Percentiles rank a stretch among this genome's conserved stretches.
These are phyloP conservation scores for Xanthoparmelia taractica DNA, from an alignment of 495 filamentous ascomycete genomes.

Conservation along the genomic window DNA sequence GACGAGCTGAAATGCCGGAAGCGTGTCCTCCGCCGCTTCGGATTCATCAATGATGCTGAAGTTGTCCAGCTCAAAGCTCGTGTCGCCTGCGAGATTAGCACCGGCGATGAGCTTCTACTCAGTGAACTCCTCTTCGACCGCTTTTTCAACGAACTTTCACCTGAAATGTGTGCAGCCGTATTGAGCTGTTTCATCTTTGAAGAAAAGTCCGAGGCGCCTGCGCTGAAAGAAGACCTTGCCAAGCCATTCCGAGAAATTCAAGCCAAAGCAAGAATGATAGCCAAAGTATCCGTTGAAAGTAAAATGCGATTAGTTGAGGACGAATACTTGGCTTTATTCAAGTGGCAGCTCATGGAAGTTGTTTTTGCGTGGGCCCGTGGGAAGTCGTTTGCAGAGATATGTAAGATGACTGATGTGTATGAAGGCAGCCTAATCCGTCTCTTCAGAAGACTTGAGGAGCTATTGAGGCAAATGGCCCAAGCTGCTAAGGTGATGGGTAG, in stretches of 20 bases:
- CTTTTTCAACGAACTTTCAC: slow-evolving; percentile 91
- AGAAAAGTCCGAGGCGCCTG: slow-evolving; percentile 69
- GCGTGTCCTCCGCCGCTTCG: slow-evolving; percentile 90
- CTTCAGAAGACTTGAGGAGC: slow-evolving; percentile 90
- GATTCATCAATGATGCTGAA: slow-evolving; percentile 89
- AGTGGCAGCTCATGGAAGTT: slow-evolving; percentile 92
- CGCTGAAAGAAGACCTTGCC: slow-evolving; percentile 69
- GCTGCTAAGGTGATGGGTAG: slow-evolving; percentile 96
- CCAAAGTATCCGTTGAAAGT: slow-evolving; percentile 87
- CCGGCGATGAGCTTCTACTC: slow-evolving; percentile 82
- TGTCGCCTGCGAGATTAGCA: slow-evolving; percentile 95
- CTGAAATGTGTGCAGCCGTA: slow-evolving; percentile 75
- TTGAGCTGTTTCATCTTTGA: slow-evolving; percentile 95
- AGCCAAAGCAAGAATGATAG: slow-evolving; percentile 72
- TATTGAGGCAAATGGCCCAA: slow-evolving; percentile 95
- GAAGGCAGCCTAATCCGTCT: slow-evolving; percentile 93
- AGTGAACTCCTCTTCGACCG: slow-evolving; percentile 91
- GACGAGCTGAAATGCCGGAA: slow-evolving; percentile 95
- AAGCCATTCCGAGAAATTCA: slow-evolving; percentile 83
- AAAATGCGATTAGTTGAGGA: slow-evolving; percentile 87
- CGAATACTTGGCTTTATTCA: slow-evolving; percentile 80
- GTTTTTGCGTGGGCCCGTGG: slow-evolving; percentile 92
- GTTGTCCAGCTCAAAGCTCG: slow-evolving; percentile 93
- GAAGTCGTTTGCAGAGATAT: slow-evolving; percentile 86
- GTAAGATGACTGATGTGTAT: slow-evolving; percentile 97